A percentile compares a stretch with the other conserved stretches of the same genome.
phyloP scores from a whole-genome alignment of 352 stramenopile genomes.

The Peronospora farinosa region DNA sequence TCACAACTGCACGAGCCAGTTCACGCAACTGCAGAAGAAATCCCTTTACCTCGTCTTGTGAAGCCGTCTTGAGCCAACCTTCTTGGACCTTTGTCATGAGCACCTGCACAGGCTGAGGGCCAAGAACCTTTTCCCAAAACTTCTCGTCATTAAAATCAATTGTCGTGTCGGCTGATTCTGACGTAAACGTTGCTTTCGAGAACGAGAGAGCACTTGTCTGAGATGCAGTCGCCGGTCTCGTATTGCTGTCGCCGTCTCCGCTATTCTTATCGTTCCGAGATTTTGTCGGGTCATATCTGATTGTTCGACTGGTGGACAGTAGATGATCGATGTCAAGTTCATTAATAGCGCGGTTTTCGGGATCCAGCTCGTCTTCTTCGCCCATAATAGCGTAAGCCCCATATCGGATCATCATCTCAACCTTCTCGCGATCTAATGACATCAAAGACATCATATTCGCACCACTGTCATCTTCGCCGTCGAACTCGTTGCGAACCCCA shows the following conservation, averaged over 20 bases:
- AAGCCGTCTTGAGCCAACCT: conserved; percentile 61
- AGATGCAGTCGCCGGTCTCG: conserved; percentile 30
- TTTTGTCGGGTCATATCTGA: conserved; percentile 79
- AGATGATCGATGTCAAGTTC: conserved; percentile 87
- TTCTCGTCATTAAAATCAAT: conserved; percentile 90
- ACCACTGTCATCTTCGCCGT: conserved; percentile 90
- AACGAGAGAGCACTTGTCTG: conserved; percentile 77
- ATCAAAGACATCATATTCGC: conserved; percentile 89
- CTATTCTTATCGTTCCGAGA: conserved; percentile 32
- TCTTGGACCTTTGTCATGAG: conserved; percentile 87
- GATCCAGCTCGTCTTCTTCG: conserved; percentile 92
- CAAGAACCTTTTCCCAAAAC: conserved; percentile 88
- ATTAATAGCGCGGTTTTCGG: conserved; percentile 84
- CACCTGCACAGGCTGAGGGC: conserved; percentile 77
- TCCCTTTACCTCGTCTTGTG: conserved; percentile 72
- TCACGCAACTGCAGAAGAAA: conserved; percentile 78
- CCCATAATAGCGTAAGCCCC: conserved; percentile 96
- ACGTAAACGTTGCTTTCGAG: conserved; percentile 84
- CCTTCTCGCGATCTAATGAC: conserved; percentile 95
- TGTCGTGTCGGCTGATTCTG: conserved; percentile 78
- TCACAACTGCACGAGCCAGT: conserved; percentile 70
- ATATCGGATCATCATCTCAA: conserved; percentile 96
- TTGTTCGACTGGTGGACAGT: conserved; percentile 78
- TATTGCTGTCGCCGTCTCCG: conserved; percentile 36
- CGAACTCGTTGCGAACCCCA: conserved; percentile 89